phyloP scores from a whole-genome alignment of 1,284 basidiomycete genomes.

The Meripilus lineatus region DNA sequence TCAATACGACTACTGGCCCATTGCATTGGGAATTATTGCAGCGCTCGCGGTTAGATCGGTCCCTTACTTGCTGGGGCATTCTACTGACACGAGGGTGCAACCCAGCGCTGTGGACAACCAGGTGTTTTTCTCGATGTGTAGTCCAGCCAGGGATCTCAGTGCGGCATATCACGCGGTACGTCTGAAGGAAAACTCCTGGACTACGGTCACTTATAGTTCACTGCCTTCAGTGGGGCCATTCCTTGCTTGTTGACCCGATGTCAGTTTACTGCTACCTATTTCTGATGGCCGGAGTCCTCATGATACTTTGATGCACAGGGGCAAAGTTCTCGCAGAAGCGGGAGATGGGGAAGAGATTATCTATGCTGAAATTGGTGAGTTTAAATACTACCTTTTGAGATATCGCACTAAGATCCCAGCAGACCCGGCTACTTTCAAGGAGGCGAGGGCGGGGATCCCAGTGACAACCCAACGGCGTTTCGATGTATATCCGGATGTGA shows the following conservation, averaged over 20 bases:
- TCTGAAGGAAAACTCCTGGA: neutral
- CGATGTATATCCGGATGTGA: constrained; percentile 85
- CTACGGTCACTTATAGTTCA: neutral
- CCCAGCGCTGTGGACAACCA: constrained; percentile 93
- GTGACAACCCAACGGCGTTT: constrained; percentile 87
- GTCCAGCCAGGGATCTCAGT: constrained; percentile 82
- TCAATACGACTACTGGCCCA: constrained; percentile 91
- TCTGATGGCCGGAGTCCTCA: neutral
- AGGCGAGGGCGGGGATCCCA: constrained; percentile 78
- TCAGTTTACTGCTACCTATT: constrained; percentile 33
- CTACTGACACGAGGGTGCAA: constrained; percentile 3
- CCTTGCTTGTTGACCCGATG: constrained; percentile 87
- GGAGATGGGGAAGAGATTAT: constrained; percentile 80
- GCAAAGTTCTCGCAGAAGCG: constrained; percentile 75
- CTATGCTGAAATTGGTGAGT: constrained; percentile 77
- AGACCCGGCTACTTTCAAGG: constrained; percentile 71
- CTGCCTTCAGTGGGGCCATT: constrained; percentile 76
- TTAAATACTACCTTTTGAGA: neutral
- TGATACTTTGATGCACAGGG: constrained; percentile 42
- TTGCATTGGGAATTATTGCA: constrained; percentile 96
- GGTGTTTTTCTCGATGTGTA: constrained; percentile 93
- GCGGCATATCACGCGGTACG: constrained; percentile 85
- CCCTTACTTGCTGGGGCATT: neutral
- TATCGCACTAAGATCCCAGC: constrained; percentile 13
- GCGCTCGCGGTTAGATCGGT: constrained; percentile 60